These are phyloP conservation scores for Fonsecaea nubica DNA, from an alignment of 2,329 filamentous ascomycete genomes.

Conservation along the genomic window DNA sequence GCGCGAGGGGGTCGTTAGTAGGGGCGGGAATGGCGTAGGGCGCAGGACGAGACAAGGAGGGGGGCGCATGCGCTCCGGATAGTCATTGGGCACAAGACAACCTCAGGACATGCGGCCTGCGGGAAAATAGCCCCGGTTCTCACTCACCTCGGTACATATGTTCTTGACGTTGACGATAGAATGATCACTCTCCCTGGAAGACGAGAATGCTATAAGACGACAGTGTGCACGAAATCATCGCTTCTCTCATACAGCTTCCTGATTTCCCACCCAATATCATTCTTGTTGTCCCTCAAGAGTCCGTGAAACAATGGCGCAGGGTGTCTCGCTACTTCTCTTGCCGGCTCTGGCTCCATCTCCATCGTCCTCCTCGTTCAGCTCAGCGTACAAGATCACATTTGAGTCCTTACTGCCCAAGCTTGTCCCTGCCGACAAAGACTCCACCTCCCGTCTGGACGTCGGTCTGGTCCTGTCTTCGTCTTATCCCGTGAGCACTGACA, in stretches of 20 bases:
- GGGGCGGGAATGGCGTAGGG: neutral
- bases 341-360: slow-evolving; percentile 28
- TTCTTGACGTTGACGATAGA: neutral
- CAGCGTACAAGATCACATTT: slow-evolving; percentile 35
- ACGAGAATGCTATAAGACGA: neutral
- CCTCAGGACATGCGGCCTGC: neutral
- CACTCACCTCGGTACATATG: slow-evolving; percentile 4
- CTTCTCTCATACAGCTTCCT: neutral
- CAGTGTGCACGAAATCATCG: neutral
- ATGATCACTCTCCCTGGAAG: neutral
- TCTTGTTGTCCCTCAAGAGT: neutral
- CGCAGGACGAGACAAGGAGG: neutral
- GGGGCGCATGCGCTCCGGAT: neutral
- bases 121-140: neutral
- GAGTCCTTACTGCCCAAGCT: slow-evolving; percentile 35
- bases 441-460: slow-evolving; percentile 31
- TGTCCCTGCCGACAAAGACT: slow-evolving; percentile 11
- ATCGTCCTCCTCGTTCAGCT: slow-evolving; percentile 23
- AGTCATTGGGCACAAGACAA: neutral
- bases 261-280: neutral
- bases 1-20: neutral
- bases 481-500: slow-evolving; percentile 22
- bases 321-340: slow-evolving; percentile 31
- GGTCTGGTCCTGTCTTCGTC: slow-evolving; percentile 29
- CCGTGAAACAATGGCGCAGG: neutral